These are phyloP conservation scores for Aspergillus bridgeri DNA, from an alignment of 495 filamentous ascomycete species.

Conservation along the genomic window DNA sequence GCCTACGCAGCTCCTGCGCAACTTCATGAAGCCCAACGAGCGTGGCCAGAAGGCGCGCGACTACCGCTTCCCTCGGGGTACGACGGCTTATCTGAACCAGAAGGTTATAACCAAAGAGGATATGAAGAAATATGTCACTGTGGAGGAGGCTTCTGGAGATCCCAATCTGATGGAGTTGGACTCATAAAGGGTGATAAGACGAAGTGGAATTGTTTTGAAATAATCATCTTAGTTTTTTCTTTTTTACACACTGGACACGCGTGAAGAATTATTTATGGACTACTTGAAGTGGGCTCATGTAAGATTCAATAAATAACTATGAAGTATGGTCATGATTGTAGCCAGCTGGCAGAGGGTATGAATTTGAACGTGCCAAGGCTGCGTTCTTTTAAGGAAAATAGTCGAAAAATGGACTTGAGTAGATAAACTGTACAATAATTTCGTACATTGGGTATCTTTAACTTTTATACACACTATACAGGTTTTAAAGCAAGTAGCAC, in stretches of 20 bases:
- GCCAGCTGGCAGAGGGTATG: too few species aligned
- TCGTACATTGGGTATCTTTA: neutral
- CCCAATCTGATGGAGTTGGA: conserved; percentile 88
- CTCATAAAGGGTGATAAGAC: conserved; percentile 41
- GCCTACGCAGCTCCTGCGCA: conserved; percentile 79
- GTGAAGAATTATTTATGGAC: conserved; percentile 5
- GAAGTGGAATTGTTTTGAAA: neutral
- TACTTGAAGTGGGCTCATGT: neutral
- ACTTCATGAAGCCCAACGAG: conserved; percentile 89
- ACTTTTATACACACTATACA: too few species aligned
- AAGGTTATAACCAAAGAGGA: conserved; percentile 89
- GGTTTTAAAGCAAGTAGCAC: neutral
- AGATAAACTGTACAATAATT: too few species aligned
- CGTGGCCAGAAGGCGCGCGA: conserved; percentile 86
- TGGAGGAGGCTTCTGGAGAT: conserved; percentile 70
- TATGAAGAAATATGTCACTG: conserved; percentile 89
- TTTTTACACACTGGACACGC: neutral
- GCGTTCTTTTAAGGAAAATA: too few species aligned
- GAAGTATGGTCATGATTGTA: neutral
- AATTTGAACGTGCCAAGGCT: too few species aligned
- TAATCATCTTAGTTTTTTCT: conserved; percentile 2
- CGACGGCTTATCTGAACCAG: conserved; percentile 90
- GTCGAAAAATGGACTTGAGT: too few species aligned
- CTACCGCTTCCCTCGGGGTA: conserved; percentile 85
- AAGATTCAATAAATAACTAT: neutral